Evolutionary conservation across 192 early-diverging fungal species (phyloP), one percentile per base, ranked within the genome.

Genomic region (Umbelopsis ramanniana): DNA sequence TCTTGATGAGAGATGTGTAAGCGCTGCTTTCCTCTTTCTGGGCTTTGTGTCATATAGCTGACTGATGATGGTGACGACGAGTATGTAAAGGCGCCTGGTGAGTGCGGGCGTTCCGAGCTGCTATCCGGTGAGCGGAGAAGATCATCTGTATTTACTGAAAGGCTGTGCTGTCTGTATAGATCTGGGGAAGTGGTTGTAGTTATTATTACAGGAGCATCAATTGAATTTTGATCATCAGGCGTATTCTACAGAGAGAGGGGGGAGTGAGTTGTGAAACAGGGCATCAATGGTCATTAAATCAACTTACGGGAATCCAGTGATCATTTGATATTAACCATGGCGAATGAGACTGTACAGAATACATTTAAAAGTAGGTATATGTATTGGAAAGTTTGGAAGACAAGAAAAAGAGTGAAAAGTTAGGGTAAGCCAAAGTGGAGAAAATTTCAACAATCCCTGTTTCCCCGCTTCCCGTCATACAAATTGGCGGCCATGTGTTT

Each of bases 311-410:
- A 26, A 54, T 54, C 53, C 53, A 54, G 22, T 54, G 53, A 24
- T 54, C 23, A 24, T 54, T 54, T 9, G 53, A 8, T 26, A 26
- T 26, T 26, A 26, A 54, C 53, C 53, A 54, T 4, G 53, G 14
- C 1, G 53, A 26, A 26, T 54, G 53, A 54, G 22, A 54, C 23
- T 54, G 53, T 54, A 54, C 2, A 26, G 22, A 54, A 11, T 54
- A 8, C 53, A 54, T 54, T 26, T 54, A 26, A 26, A 54, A 54
- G 53, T 8, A 54, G 23, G 23, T 54, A 54, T 54, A 22, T 54
- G 14, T 54, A 23, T 1, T 29, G 3, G 52, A 54, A 26, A 52
- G 53, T 24, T 54, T 10, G n/a, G 23, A 4, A 23, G 21, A 11
- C 12, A 54, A 54, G 53, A 54, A 26, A 26, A 52, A 54, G 53